These are phyloP conservation scores for Daedalea quercina DNA, from an alignment of 768 basidiomycete species.

Conservation along the genomic window DNA sequence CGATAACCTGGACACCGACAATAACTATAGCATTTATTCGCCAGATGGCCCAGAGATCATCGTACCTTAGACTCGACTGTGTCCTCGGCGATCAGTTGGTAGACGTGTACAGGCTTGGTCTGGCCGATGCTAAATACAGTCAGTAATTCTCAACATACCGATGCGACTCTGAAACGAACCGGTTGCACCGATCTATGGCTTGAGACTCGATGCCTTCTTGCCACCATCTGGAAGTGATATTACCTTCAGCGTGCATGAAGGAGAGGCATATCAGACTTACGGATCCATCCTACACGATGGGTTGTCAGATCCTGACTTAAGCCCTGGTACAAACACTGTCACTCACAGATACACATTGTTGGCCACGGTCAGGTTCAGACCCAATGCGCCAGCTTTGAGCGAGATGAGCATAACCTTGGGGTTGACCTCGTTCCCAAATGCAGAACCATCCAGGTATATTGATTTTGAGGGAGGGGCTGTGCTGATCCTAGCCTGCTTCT, in stretches of 20 bases:
- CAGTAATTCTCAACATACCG: neutral
- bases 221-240: conserved; percentile 55
- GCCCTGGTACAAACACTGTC: neutral
- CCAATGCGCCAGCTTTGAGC: conserved; percentile 77
- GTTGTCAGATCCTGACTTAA: neutral
- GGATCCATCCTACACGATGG: conserved; percentile 62
- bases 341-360: conserved; percentile 80
- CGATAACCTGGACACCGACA: conserved; percentile 47
- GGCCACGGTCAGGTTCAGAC: conserved; percentile 83
- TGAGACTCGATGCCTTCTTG: conserved; percentile 85
- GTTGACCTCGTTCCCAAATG: conserved; percentile 30
- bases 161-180: conserved; percentile 25
- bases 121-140: conserved; percentile 57
- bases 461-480: neutral
- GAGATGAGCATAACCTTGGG: conserved; percentile 85
- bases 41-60: neutral
- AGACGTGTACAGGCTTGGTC: conserved; percentile 76
- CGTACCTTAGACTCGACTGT: conserved; percentile 79
- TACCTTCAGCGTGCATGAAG: neutral
- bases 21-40: neutral
- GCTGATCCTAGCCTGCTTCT: conserved; percentile 27
- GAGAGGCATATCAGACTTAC: conserved; percentile 40
- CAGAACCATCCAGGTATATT: conserved; percentile 5
- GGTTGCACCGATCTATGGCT: conserved; percentile 75
- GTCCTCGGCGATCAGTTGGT: conserved; percentile 84